phyloP scores from a whole-genome alignment of 2,329 filamentous ascomycete species.

The Fusarium euwallaceae region DNA sequence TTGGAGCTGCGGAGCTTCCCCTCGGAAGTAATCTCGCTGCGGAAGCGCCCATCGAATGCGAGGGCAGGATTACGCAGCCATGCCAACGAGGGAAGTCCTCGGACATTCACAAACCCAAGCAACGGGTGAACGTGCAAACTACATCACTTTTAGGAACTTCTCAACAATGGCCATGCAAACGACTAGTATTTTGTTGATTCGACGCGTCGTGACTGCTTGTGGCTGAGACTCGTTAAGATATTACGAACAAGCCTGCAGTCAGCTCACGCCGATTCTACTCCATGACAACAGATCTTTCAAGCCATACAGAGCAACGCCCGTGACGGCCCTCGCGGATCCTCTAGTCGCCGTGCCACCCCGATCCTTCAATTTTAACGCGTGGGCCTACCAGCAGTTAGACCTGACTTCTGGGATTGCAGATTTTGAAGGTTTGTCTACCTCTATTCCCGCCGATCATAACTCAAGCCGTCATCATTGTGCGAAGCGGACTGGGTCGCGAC shows the following conservation, averaged over 20 bases:
- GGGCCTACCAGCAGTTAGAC: slow-evolving; percentile 43
- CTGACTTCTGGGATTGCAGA: slow-evolving; percentile 31
- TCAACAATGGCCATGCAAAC: slow-evolving; percentile 35
- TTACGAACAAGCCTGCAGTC: slow-evolving; percentile 37
- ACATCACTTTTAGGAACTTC: slow-evolving; percentile 12
- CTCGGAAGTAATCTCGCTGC: slow-evolving; percentile 1
- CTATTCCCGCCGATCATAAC: slow-evolving; percentile 52
- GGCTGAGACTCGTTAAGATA: slow-evolving; percentile 23
- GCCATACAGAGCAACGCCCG: slow-evolving; percentile 25
- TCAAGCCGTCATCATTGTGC: slow-evolving; percentile 76
- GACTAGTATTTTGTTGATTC: slow-evolving; percentile 47
- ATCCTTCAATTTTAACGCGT: slow-evolving; percentile 45
- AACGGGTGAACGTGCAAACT: not conserved
- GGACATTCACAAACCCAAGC: not conserved
- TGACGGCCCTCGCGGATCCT: slow-evolving; percentile 38
- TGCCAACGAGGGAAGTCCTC: not conserved
- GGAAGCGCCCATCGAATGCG: not conserved
- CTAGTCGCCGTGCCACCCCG: slow-evolving; percentile 42
- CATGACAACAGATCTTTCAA: slow-evolving; percentile 41
- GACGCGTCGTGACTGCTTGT: slow-evolving; percentile 39
- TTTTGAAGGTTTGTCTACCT: slow-evolving; percentile 43
- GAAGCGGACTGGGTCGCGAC: slow-evolving; percentile 75
- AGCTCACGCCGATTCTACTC: slow-evolving; percentile 42
- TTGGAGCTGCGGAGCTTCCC: not conserved
- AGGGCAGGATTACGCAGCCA: not conserved